Percentiles rank a stretch among this genome's conserved stretches.
Conservation (phyloP, 164 flowering plant species). For the Magnolia officinalis region DNA sequence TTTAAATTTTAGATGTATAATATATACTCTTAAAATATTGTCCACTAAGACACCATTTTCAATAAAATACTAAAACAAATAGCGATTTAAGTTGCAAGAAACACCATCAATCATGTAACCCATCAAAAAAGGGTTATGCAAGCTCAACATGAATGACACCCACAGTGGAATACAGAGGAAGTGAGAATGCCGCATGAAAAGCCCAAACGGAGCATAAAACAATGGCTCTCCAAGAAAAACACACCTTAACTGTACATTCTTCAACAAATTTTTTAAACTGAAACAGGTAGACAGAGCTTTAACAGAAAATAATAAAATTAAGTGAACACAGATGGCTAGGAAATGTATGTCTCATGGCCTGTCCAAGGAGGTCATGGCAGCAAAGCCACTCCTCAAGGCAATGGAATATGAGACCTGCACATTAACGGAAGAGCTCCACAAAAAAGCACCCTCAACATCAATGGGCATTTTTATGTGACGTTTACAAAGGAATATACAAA, state of each 20-base stretch:
- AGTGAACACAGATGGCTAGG: too few species aligned
- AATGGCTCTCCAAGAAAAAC: too few species aligned
- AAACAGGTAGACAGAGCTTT: too few species aligned
- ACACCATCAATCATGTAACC: too few species aligned
- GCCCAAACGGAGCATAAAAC: too few species aligned
- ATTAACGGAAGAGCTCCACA: background rate
- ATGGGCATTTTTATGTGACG: constrained; percentile 8
- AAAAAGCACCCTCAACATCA: constrained; percentile 5
- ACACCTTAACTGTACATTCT: too few species aligned
- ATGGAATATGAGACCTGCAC: constrained; percentile 17
- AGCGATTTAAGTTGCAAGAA: too few species aligned
- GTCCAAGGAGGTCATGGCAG: constrained; percentile 10
- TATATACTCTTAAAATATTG: too few species aligned
- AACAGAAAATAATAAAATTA: too few species aligned
- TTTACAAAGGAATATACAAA: constrained; percentile 13
- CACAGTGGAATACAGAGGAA: constrained; percentile 7
- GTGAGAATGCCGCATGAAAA: background rate
- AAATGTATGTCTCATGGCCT: constrained; percentile 11
- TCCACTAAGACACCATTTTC: too few species aligned
- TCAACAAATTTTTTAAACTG: too few species aligned
- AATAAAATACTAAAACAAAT: background rate
- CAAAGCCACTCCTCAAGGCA: constrained; percentile 14
- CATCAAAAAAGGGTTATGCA: background rate
- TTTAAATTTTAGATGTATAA: too few species aligned
- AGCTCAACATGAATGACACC: constrained; percentile 1